These are phyloP conservation scores for Huntiella savannae DNA, from an alignment of 2,329 filamentous ascomycete genomes.

Conservation along the genomic window DNA sequence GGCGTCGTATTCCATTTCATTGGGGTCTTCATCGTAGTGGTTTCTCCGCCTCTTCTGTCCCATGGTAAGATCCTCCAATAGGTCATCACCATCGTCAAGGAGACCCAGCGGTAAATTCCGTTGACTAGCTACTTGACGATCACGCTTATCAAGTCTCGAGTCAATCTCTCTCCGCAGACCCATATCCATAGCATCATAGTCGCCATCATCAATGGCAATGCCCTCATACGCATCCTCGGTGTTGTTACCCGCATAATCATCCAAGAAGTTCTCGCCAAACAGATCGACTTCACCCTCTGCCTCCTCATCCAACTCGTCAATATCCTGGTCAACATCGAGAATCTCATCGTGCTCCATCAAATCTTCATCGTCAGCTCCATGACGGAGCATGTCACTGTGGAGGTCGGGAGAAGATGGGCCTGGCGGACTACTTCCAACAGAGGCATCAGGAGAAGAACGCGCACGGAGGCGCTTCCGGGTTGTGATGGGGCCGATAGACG, in stretches of 20 bases:
- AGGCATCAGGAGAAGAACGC: slow-evolving; percentile 30
- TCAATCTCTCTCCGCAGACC: slow-evolving; percentile 52
- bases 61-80: slow-evolving; percentile 63
- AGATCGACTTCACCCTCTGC: slow-evolving; percentile 66
- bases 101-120: slow-evolving; percentile 54
- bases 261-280: slow-evolving; percentile 54
- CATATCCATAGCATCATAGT: slow-evolving; percentile 51
- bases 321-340: slow-evolving; percentile 30
- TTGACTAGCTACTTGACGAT: slow-evolving; percentile 48
- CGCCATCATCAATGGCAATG: slow-evolving; percentile 58
- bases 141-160: slow-evolving; percentile 51
- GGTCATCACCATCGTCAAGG: slow-evolving; percentile 69
- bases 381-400: slow-evolving; percentile 45
- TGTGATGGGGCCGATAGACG: slow-evolving; percentile 24
- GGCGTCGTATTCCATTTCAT: slow-evolving; percentile 83
- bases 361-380: slow-evolving; percentile 48
- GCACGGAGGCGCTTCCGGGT: slow-evolving; percentile 35
- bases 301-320: slow-evolving; percentile 63
- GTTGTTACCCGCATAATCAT: slow-evolving; percentile 47
- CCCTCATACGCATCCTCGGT: slow-evolving; percentile 46
- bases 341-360: slow-evolving; percentile 52
- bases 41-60: slow-evolving; percentile 73
- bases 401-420: slow-evolving; percentile 43
- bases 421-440: slow-evolving; percentile 40
- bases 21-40: slow-evolving; percentile 83